phyloP scores from a whole-genome alignment of 2,329 filamentous ascomycete genomes.

The Sporothrix pallida region DNA sequence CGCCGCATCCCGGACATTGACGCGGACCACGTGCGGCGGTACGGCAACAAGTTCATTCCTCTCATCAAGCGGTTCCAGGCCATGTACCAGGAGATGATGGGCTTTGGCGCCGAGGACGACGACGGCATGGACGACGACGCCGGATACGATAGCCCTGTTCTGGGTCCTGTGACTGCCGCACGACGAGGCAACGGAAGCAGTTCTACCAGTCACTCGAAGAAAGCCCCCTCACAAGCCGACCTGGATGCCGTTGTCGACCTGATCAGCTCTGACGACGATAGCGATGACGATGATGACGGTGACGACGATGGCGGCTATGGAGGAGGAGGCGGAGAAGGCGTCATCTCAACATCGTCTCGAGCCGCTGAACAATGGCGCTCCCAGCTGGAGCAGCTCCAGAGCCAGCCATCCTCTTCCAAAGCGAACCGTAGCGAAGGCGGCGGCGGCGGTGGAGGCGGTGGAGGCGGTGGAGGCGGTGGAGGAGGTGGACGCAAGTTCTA shows the following conservation, averaged over 20 bases:
- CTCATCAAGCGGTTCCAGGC: slow-evolving; percentile 58
- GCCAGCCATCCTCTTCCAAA: slow-evolving; percentile 29
- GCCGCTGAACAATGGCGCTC: slow-evolving; percentile 43
- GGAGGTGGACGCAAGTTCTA: slow-evolving; percentile 31
- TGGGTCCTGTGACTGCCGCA: slow-evolving; percentile 21
- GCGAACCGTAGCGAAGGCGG: slow-evolving; percentile 33
- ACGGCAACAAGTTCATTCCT: slow-evolving; percentile 66
- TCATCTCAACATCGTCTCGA: slow-evolving; percentile 25
- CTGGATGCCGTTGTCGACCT: slow-evolving; percentile 60
- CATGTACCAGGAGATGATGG: slow-evolving; percentile 59
- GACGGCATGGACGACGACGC: slow-evolving; percentile 31
- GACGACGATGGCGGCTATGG: background rate
- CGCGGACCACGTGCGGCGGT: slow-evolving; percentile 63
- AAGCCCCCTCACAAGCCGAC: slow-evolving; percentile 26
- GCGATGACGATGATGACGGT: background rate
- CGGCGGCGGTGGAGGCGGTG: slow-evolving; percentile 37
- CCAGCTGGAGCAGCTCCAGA: slow-evolving; percentile 42
- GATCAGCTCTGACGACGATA: slow-evolving; percentile 48
- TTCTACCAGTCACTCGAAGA: slow-evolving; percentile 22
- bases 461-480: slow-evolving; percentile 38
- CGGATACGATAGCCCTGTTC: slow-evolving; percentile 25
- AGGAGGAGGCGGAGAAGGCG: background rate
- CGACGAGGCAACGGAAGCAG: background rate
- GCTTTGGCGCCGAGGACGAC: slow-evolving; percentile 36
- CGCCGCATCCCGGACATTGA: slow-evolving; percentile 67